These are phyloP conservation scores for Staphylotrichum longicolle DNA, from an alignment of 495 filamentous ascomycete genomes.

Conservation along the genomic window DNA sequence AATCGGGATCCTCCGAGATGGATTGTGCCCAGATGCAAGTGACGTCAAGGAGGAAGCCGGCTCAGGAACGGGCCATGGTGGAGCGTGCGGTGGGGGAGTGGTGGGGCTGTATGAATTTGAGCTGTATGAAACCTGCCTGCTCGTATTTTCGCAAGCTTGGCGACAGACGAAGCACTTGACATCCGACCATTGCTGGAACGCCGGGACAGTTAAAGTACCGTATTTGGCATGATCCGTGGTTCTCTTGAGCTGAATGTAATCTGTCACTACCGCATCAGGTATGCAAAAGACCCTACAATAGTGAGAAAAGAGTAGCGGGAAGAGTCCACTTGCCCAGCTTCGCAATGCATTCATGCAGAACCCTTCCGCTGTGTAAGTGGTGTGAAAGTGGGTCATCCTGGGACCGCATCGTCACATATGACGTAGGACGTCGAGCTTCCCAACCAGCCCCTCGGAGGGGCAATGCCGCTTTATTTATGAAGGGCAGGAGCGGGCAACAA, in stretches of 20 bases:
- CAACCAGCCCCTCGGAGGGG: too few species aligned
- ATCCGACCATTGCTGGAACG: too few species aligned
- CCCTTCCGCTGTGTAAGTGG: not conserved
- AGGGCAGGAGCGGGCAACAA: too few species aligned
- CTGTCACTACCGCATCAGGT: too few species aligned
- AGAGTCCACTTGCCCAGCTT: too few species aligned
- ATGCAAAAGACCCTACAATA: too few species aligned
- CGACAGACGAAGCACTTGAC: too few species aligned
- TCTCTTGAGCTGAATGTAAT: too few species aligned
- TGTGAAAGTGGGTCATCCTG: not conserved
- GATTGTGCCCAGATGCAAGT: not conserved
- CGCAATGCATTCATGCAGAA: too few species aligned
- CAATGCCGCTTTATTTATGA: conserved; percentile 4
- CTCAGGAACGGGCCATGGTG: not conserved
- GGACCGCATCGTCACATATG: conserved; percentile 28
- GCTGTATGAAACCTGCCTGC: not conserved
- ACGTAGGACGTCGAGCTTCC: conserved; percentile 17
- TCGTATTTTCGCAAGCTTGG: not conserved
- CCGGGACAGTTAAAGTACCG: not conserved
- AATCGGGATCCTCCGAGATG: not conserved
- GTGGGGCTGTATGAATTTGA: not conserved
- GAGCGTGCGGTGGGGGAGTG: too few species aligned
- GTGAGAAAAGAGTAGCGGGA: too few species aligned
- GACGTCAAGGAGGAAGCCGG: not conserved
- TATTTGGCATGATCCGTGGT: not conserved